Evolutionary conservation across 306 rosid species (phyloP), one percentile per base, ranked within the genome.

Genomic region (Pyrus betulifolia): DNA sequence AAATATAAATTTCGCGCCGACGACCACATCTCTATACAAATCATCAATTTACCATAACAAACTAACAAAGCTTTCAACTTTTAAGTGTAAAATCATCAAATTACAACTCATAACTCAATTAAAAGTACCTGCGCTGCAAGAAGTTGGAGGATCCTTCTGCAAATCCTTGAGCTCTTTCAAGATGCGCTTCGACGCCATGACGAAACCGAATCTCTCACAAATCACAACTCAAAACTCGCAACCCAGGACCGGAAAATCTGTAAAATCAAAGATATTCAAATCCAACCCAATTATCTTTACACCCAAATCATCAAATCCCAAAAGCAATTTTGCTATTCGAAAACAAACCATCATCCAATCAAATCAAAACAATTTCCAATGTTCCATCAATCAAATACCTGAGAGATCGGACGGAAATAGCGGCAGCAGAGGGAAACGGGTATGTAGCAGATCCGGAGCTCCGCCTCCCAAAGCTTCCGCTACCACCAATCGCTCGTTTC

Each of bases 111-210:
- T 70, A 51, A 69, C 18, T 45, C 8, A 62, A 58, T 49, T 49
- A 70, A 51, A 52, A 30, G n/a, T 75, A 88, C 96, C 93, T 19
- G 96, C 93, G 79, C 93, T 90, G 87, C 93, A 90, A 19, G 96
- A 90, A 67, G 93, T 88, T 4, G 96, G 96, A n/a, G 96, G 96
- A 81, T 90, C 96, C 72, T 90, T 88, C 91, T 90, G 96, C 78
- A 90, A 85, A 69, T 89, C 91, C 89, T 86, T 89, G 42, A 89
- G 89, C 86, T 89, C 93, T 85, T 89, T 89, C 77, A 86, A 82
- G 78, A 90, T 90, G 59, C 93, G 96, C 85, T 90, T 90, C 2
- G 96, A 90, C 67, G 96, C 93, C 96, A 90, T 90, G 82, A 72
- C 8, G 58, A 58, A 59, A 25, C 14, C 11, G 8, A 25, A 17